Evolutionary conservation across 2,329 filamentous ascomycete species (phyloP).

Genomic region (Helotiales sp.): DNA sequence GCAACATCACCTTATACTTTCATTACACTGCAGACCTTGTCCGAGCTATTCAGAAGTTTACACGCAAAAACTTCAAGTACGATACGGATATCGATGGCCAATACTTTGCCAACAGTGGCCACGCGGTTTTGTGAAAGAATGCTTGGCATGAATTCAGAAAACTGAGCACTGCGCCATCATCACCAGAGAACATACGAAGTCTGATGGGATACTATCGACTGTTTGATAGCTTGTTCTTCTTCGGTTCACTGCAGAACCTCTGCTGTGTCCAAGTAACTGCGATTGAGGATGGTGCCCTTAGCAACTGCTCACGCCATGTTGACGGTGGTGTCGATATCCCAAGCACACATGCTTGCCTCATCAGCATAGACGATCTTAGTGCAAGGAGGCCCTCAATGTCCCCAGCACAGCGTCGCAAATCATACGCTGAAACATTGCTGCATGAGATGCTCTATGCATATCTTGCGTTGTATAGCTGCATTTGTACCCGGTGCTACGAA

Average conservation of each 20-base stretch:
- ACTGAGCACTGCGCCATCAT: no score
- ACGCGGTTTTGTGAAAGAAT: no score
- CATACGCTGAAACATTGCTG: not conserved
- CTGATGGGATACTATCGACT: no score
- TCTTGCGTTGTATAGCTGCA: not conserved
- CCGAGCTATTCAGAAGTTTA: not conserved
- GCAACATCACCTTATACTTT: not conserved
- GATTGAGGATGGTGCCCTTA: not conserved
- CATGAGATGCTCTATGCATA: conserved; percentile 5
- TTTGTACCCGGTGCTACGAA: not conserved
- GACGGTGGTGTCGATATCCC: not conserved
- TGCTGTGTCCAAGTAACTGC: not conserved
- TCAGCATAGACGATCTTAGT: no score
- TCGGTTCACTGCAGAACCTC: not conserved
- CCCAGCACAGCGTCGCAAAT: not conserved
- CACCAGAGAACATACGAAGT: no score
- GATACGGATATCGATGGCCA: not conserved
- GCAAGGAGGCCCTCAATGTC: not conserved
- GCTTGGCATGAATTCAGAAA: no score
- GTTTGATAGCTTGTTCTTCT: not conserved
- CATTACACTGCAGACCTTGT: not conserved
- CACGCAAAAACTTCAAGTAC: not conserved
- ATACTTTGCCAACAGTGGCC: no score
- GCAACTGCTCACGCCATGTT: no score
- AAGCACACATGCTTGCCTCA: not conserved